Evolutionary conservation across 179 eudicot genomes (phyloP).

Genomic region (Corrigiola litoralis): DNA sequence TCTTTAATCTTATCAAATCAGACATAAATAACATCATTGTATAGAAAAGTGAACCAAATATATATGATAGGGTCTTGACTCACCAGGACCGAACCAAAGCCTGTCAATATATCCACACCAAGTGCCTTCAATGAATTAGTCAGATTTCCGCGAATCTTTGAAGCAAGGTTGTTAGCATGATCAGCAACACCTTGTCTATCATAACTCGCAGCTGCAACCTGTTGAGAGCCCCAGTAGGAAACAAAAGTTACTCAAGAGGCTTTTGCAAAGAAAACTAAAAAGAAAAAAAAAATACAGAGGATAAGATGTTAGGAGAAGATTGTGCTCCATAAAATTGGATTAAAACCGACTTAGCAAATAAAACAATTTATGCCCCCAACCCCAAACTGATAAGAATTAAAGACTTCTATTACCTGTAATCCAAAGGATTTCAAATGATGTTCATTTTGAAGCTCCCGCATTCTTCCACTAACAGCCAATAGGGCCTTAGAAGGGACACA

Average conservation of each 20-base stretch:
- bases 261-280: neutral
- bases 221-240: constrained; percentile 12
- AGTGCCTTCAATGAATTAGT: constrained; percentile 91
- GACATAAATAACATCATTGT: neutral
- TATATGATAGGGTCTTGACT: constrained; percentile 23
- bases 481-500: constrained; percentile 99
- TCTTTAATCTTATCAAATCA: neutral
- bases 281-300: neutral
- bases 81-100: constrained; percentile 86
- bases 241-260: constrained; percentile 4
- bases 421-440: constrained; percentile 97
- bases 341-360: too few species aligned
- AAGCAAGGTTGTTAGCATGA: constrained; percentile 95
- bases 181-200: constrained; percentile 98
- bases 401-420: constrained; percentile 55
- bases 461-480: constrained; percentile 96
- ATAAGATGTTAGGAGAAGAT: too few species aligned
- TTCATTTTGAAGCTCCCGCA: constrained; percentile 97
- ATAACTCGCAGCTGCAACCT: constrained; percentile 97
- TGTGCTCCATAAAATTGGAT: too few species aligned
- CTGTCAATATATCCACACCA: constrained; percentile 98
- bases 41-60: neutral
- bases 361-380: neutral
- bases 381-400: neutral
- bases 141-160: constrained; percentile 80